Evolutionary conservation across 1,284 basidiomycete species (phyloP).

Genomic region (Clitocybe nebularis): DNA sequence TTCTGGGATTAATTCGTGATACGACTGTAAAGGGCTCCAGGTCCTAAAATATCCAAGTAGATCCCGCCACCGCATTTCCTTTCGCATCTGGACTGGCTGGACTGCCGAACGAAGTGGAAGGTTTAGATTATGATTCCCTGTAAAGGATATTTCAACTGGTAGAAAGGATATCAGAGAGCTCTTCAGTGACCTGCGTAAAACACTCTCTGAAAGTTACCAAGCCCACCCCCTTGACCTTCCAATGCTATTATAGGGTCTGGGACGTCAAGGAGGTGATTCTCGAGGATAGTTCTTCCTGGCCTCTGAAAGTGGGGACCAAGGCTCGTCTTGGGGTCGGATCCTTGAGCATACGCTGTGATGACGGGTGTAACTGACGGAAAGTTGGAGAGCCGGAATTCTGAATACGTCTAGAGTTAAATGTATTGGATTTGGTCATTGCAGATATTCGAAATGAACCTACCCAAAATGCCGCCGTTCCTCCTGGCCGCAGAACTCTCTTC

Average conservation of each 20-base stretch:
- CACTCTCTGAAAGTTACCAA: conserved; percentile 38
- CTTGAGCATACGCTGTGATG: conserved; percentile 61
- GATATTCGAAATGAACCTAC: conserved; percentile 35
- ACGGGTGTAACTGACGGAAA: conserved; percentile 56
- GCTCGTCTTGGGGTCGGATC: conserved; percentile 45
- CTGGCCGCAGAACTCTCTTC: conserved; percentile 56
- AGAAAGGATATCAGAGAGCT: too few relatives aligned
- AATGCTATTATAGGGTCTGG: conserved; percentile 49
- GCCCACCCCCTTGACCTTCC: conserved; percentile 25
- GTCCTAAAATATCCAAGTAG: conserved; percentile 71
- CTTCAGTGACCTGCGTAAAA: conserved; percentile 55
- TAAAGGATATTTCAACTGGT: too few relatives aligned
- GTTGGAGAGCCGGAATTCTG: conserved; percentile 67
- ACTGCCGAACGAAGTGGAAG: conserved; percentile 35
- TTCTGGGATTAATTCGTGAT: conserved; percentile 59
- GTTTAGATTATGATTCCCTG: conserved; percentile 35
- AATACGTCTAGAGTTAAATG: conserved; percentile 58
- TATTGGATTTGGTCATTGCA: background rate
- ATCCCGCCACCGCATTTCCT: conserved; percentile 60
- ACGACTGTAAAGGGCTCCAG: conserved; percentile 65
- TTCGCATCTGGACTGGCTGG: conserved; percentile 57
- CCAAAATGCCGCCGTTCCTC: conserved; percentile 77
- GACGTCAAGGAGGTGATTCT: conserved; percentile 66
- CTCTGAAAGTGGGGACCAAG: conserved; percentile 78
- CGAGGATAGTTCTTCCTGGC: conserved; percentile 75